Evolutionary conservation across 768 basidiomycete genomes (phyloP).

Genomic region (Tephrocybe rancida): DNA sequence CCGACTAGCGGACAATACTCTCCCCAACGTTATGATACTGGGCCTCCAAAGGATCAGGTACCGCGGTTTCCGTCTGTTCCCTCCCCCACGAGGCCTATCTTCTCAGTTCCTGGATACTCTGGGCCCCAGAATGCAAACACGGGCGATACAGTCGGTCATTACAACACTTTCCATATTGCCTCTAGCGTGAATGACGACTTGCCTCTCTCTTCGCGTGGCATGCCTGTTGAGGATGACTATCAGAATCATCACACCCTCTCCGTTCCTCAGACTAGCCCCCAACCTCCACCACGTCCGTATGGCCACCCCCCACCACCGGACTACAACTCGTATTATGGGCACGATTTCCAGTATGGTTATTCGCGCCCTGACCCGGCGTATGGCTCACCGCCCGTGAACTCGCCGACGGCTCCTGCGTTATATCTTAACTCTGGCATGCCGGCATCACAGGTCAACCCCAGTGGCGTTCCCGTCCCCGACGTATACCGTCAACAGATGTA

Average conservation of each 20-base stretch:
- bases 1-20: constrained; percentile 52
- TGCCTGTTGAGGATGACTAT: constrained; percentile 30
- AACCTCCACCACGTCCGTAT: constrained; percentile 48
- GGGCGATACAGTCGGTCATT: constrained; percentile 1
- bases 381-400: constrained; percentile 46
- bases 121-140: constrained; percentile 11
- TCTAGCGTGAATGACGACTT: constrained; percentile 55
- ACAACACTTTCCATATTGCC: constrained; percentile 32
- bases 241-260: constrained; percentile 19
- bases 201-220: constrained; percentile 56
- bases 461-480: constrained; percentile 39
- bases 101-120: constrained; percentile 29
- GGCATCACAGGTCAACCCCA: constrained; percentile 20
- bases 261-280: constrained; percentile 30
- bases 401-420: constrained; percentile 37
- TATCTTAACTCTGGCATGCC: constrained; percentile 43
- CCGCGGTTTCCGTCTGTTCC: constrained; percentile 42
- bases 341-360: constrained; percentile 54
- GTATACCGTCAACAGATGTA: constrained; percentile 53
- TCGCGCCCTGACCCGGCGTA: constrained; percentile 53
- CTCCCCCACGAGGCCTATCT: constrained; percentile 46
- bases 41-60: constrained; percentile 41
- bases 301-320: constrained; percentile 56
- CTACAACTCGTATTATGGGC: constrained; percentile 62
- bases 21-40: constrained; percentile 54